Conservation (phyloP, 148 eudicot genomes). For the Dysphania ambrosioides region DNA sequence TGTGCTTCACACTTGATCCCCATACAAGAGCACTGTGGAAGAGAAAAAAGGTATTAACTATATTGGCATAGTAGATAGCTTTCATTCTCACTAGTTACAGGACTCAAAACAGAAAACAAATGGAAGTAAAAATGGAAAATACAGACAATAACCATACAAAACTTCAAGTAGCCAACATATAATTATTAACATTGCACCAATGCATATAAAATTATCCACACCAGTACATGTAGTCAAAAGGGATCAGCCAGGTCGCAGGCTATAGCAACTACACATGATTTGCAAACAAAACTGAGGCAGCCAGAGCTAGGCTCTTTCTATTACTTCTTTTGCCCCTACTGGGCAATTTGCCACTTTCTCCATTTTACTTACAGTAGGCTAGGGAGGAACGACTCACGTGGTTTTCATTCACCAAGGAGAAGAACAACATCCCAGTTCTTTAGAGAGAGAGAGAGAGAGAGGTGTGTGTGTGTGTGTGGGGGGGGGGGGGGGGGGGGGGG, state of each 20-base stretch:
- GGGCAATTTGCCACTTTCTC: not conserved
- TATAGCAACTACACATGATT: not conserved
- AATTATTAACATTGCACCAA: no score
- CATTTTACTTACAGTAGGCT: not conserved
- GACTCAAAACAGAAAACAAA: not conserved
- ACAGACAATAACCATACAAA: not conserved
- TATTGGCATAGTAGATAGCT: not conserved
- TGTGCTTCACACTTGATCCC: conserved; percentile 97
- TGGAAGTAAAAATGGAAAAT: not conserved
- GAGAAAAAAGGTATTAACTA: not conserved
- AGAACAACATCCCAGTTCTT: not conserved
- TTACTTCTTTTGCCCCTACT: not conserved
- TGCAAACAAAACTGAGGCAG: not conserved
- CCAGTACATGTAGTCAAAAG: not conserved
- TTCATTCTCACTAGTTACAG: not conserved
- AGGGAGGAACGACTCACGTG: not conserved
- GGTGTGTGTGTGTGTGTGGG: no score
- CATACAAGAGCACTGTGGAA: conserved; percentile 83
- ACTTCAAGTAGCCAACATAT: not conserved
- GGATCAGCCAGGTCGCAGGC: not conserved
- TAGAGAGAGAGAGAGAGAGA: no score
- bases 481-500: no score
- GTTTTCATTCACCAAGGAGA: not conserved
- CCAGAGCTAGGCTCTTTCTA: not conserved
- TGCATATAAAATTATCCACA: not conserved